Evolutionary conservation across 352 stramenopile species (phyloP).

Genomic region (Phytophthora hybrid): DNA sequence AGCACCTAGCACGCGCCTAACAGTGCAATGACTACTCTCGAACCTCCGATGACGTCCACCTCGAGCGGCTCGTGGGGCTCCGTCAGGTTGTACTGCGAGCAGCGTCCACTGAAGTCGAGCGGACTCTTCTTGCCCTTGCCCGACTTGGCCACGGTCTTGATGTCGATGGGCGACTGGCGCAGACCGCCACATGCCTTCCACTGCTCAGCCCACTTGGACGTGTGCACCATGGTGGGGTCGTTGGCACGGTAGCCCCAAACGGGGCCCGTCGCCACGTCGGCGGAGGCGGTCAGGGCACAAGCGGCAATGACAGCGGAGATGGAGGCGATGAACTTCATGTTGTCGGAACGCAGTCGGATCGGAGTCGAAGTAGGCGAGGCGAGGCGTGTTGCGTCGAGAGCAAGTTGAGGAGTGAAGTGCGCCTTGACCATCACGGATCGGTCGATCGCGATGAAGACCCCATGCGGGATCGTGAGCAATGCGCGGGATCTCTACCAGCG

Average conservation of each 20-base stretch:
- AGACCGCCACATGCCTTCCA: constrained; percentile 38
- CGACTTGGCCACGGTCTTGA: constrained; percentile 25
- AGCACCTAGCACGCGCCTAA: no score
- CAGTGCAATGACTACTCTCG: neutral
- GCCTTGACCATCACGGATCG: neutral
- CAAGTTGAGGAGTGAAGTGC: constrained; percentile 30
- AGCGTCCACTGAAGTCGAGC: constrained; percentile 44
- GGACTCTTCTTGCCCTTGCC: constrained; percentile 22
- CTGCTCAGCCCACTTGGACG: constrained; percentile 34
- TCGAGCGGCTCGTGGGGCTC: constrained; percentile 41
- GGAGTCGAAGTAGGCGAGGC: constrained; percentile 15
- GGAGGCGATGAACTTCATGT: constrained; percentile 37
- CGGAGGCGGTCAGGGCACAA: constrained; percentile 24
- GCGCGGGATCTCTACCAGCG: neutral
- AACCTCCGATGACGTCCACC: constrained; percentile 35
- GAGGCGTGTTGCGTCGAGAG: constrained; percentile 28
- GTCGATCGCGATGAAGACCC: neutral
- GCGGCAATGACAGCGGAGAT: constrained; percentile 29
- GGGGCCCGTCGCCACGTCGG: constrained; percentile 17
- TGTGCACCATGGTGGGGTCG: constrained; percentile 36
- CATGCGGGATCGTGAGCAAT: neutral
- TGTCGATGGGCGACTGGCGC: constrained; percentile 60
- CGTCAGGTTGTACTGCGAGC: constrained; percentile 42
- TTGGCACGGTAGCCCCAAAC: constrained; percentile 44
- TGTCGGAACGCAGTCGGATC: constrained; percentile 17